phyloP scores from a whole-genome alignment of 257 asterid species.

The Solanum corneliomulleri region DNA sequence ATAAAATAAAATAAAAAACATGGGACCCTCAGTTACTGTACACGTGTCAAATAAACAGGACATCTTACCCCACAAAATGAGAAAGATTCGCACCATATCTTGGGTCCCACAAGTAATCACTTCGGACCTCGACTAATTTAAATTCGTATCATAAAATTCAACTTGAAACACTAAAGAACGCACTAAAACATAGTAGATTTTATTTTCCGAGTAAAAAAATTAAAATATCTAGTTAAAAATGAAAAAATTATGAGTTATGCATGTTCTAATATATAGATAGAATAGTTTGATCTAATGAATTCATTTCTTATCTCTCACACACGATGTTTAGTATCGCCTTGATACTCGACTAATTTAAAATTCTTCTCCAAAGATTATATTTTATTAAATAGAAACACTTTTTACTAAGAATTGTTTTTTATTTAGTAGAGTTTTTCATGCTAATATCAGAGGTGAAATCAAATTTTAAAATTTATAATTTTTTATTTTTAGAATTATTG shows the following conservation, averaged over 20 bases:
- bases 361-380: background rate
- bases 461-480: too few species aligned
- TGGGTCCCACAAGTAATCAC: slow-evolving; percentile 33
- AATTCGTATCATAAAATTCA: background rate
- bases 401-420: background rate
- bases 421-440: background rate
- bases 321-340: background rate
- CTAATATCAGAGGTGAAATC: background rate
- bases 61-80: slow-evolving; percentile 8
- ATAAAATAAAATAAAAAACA: background rate
- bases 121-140: background rate
- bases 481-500: too few species aligned
- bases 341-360: background rate
- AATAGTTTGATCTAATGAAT: background rate
- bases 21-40: slow-evolving; percentile 31
- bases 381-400: background rate
- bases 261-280: background rate
- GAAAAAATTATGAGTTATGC: background rate
- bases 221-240: background rate
- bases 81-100: slow-evolving; percentile 34
- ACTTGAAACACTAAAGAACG: background rate
- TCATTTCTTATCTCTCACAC: background rate
- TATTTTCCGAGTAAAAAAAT: background rate
- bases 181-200: background rate
- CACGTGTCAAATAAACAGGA: slow-evolving; percentile 49